A percentile compares a stretch with the other conserved stretches of the same genome.
phyloP scores from a whole-genome alignment of 1,284 basidiomycete species.

The Sphaerobolus stellatus region DNA sequence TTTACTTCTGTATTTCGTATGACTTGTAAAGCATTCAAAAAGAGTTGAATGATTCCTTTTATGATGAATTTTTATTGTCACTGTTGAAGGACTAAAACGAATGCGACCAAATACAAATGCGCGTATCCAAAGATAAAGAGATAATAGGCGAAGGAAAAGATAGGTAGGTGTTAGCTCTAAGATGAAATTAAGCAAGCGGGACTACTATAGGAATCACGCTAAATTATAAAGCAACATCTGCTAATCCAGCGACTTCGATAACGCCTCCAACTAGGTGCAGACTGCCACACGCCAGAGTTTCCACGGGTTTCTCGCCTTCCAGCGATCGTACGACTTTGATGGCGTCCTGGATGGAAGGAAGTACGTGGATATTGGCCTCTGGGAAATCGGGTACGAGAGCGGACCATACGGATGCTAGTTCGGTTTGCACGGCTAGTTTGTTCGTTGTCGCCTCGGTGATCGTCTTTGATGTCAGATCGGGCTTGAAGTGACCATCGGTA shows the following conservation, averaged over 20 bases:
- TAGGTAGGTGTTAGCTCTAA: too few relatives aligned
- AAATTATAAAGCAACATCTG: conserved; percentile 52
- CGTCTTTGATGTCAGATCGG: conserved; percentile 43
- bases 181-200: background rate
- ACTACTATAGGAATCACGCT: background rate
- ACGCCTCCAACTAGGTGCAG: conserved; percentile 94
- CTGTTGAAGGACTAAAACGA: too few relatives aligned
- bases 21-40: too few relatives aligned
- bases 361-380: conserved; percentile 64
- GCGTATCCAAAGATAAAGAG: too few relatives aligned
- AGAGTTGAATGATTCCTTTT: too few relatives aligned
- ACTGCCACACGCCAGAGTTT: conserved; percentile 89
- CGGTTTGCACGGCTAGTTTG: conserved; percentile 72
- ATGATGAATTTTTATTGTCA: too few relatives aligned
- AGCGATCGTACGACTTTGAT: conserved; percentile 59
- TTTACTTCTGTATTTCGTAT: too few relatives aligned
- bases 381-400: conserved; percentile 62
- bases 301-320: conserved; percentile 32
- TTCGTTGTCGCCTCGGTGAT: conserved; percentile 64
- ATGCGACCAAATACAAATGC: too few relatives aligned
- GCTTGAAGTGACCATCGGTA: conserved; percentile 83
- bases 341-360: conserved; percentile 89
- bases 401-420: conserved; percentile 75
- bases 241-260: conserved; percentile 84
- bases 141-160: too few relatives aligned